phyloP scores from a whole-genome alignment of 139 green algal species.

The Penium margaritaceum region DNA sequence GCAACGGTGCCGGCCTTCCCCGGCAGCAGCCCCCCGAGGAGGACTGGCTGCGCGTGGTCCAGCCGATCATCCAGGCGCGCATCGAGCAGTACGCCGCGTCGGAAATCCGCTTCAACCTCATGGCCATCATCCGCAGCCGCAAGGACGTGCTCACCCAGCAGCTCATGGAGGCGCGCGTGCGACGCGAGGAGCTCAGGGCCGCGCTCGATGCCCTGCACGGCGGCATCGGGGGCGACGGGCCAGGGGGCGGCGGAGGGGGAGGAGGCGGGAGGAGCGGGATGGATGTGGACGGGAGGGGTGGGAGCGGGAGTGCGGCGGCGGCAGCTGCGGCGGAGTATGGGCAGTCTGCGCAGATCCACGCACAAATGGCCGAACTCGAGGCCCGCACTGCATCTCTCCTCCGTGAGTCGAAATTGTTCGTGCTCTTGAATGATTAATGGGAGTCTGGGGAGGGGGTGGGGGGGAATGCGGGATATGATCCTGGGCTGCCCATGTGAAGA shows the following conservation, averaged over 20 bases:
- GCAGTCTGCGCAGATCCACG: no score
- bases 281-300: not conserved
- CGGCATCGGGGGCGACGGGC: not conserved
- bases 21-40: conserved; percentile 47
- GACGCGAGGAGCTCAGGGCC: not conserved
- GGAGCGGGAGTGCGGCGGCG: not conserved
- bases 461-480: no score
- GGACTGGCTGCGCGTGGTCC: conserved; percentile 69
- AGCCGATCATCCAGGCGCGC: conserved; percentile 62
- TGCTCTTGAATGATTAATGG: no score
- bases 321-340: no score
- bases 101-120: conserved; percentile 96
- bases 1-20: no score
- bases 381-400: no score
- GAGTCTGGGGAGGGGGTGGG: no score
- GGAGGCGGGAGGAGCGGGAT: conserved; percentile 7
- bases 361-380: no score
- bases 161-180: conserved; percentile 24
- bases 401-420: no score
- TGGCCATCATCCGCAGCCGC: conserved; percentile 77
- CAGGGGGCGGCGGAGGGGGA: conserved; percentile 3
- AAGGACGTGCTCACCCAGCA: conserved; percentile 38
- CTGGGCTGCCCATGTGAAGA: no score
- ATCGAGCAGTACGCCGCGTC: conserved; percentile 76
- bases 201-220: conserved; percentile 6